Evolutionary conservation across 495 filamentous ascomycete genomes (phyloP), one percentile per base, ranked within the genome.

Genomic region (Parachaetomium inaequale): DNA sequence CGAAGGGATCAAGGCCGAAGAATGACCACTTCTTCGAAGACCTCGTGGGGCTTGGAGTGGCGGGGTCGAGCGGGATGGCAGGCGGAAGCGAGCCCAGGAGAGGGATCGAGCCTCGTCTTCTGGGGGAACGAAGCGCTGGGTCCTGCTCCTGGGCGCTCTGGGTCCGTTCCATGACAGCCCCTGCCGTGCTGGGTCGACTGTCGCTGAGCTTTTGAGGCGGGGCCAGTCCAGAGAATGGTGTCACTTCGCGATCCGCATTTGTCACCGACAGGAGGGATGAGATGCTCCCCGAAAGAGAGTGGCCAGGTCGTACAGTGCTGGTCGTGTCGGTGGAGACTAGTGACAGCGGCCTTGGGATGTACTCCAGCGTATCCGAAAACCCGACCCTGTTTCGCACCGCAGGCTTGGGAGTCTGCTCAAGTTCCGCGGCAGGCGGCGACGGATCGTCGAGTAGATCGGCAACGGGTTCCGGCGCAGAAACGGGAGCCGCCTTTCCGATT

Each of bases 301-400:
- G 84, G 47, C 80, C 81, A 12, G 78, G 85, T 32, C 85, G 80
- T 21, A 83, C 71, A 25, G 82, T 91, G 64, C 84, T 90, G 47
- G 88, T 85, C 0, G 88, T 87, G 61, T 92, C 88, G 8, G 84
- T 87, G 2, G 89, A 93, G 8, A 90, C 81, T 8, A 88, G 79
- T 11, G 90, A 92, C 8, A 89, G 71, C 0, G 88, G 89, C 10
- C 88, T 84, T 7, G 87, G 87, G 59, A 90, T 90, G 65, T 82
- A 87, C 64, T 88, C 88, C 3, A 86, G 70, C 12, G 77, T 79
- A 66, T 87, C 80, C 0, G 82, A 84, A 67, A 87, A 85, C 50
- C 84, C 81, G 63, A 88, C 83, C 21, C 82, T 69, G 63, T 78
- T 68, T 57, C 84, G 75, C 42, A 80, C 69, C 7, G 61, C 61